These are phyloP conservation scores for Phaffia australis DNA, from an alignment of 768 basidiomycete species.

Conservation along the genomic window DNA sequence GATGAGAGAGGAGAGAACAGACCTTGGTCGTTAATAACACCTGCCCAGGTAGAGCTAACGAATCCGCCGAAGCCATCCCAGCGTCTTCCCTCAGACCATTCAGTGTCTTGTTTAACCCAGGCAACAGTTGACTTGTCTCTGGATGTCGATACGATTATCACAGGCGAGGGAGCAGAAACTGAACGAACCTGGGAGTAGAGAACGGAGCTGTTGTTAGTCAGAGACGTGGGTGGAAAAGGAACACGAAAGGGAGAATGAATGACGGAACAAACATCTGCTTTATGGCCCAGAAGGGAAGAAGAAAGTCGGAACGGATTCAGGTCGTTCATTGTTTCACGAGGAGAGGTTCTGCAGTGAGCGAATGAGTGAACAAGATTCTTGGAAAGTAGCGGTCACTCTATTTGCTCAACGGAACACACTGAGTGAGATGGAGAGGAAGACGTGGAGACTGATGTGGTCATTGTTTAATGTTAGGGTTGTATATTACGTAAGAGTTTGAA, in stretches of 20 bases:
- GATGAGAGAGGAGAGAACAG: constrained; percentile 15
- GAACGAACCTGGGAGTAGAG: constrained; percentile 59
- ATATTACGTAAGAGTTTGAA: too few relatives aligned
- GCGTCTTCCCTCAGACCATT: constrained; percentile 45
- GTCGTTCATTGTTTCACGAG: too few relatives aligned
- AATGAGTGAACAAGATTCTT: too few relatives aligned
- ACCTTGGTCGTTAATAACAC: constrained; percentile 49
- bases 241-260: not conserved
- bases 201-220: constrained; percentile 29
- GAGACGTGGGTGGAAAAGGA: not conserved
- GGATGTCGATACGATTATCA: constrained; percentile 76
- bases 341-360: too few relatives aligned
- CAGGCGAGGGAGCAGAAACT: constrained; percentile 60
- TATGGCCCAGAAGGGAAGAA: too few relatives aligned
- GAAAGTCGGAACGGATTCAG: too few relatives aligned
- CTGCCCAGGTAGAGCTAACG: constrained; percentile 69
- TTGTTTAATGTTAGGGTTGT: too few relatives aligned
- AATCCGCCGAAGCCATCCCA: constrained; percentile 34
- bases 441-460: too few relatives aligned
- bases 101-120: constrained; percentile 45
- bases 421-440: too few relatives aligned
- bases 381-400: too few relatives aligned
- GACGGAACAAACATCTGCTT: not conserved
- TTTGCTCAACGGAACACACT: too few relatives aligned
- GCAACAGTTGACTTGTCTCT: constrained; percentile 82